Percentiles rank a stretch among this genome's conserved stretches.
Conservation (phyloP, 202 grass and related monocot species). For the Musa balbisiana region DNA sequence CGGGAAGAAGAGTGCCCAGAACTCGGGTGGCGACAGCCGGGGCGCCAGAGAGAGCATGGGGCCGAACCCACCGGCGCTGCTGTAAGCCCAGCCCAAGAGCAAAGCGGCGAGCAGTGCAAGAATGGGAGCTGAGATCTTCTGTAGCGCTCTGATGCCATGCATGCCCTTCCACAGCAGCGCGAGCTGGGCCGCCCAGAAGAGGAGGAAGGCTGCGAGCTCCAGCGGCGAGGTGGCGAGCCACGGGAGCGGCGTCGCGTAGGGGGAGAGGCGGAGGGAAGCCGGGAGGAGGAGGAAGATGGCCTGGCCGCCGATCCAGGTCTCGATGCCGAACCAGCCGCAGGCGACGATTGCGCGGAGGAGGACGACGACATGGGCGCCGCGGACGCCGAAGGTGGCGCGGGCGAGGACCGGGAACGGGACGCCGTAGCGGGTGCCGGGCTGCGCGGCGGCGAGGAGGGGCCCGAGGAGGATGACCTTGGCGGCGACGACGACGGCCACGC, state of each 20-base stretch:
- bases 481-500: constrained; percentile 7
- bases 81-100: constrained; percentile 37
- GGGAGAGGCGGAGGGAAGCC: constrained; percentile 14
- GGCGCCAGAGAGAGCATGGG: constrained; percentile 28
- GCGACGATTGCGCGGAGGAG: constrained; percentile 30
- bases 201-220: constrained; percentile 32
- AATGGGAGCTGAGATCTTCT: constrained; percentile 24
- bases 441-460: constrained; percentile 1
- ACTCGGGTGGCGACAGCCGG: constrained; percentile 17
- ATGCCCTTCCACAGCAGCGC: constrained; percentile 33
- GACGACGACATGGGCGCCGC: constrained; percentile 4
- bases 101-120: constrained; percentile 18
- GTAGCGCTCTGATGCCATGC: constrained; percentile 11
- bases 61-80: constrained; percentile 32
- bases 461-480: constrained; percentile 1
- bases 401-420: constrained; percentile 11
- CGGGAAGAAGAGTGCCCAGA: constrained; percentile 39
- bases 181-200: constrained; percentile 27
- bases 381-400: constrained; percentile 19
- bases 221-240: constrained; percentile 31
- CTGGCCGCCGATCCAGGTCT: constrained; percentile 38
- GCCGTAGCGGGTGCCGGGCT: constrained; percentile 13
- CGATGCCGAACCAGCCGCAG: constrained; percentile 40
- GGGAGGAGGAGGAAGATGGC: constrained; percentile 31
- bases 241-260: constrained; percentile 10